Evolutionary conservation across 495 filamentous ascomycete genomes (phyloP).

Genomic region (Aspergillus bertholletiae): DNA sequence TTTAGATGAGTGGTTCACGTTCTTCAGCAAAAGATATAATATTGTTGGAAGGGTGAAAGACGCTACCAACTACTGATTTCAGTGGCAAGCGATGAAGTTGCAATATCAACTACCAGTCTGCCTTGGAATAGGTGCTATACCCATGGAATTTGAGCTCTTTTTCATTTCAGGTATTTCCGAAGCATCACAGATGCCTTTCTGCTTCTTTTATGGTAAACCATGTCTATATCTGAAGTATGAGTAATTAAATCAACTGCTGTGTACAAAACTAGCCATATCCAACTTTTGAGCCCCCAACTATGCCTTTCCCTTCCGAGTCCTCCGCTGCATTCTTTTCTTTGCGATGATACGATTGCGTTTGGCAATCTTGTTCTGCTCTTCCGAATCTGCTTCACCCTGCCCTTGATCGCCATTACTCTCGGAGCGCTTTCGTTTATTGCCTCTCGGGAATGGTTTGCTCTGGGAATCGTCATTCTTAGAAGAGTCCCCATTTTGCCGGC

Average conservation of each 20-base stretch:
- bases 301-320: slow-evolving; percentile 41
- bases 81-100: background rate
- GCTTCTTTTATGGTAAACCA: background rate
- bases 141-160: background rate
- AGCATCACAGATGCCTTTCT: slow-evolving; percentile 20
- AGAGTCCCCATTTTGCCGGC: slow-evolving; percentile 22
- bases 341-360: slow-evolving; percentile 65
- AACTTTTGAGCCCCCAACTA: slow-evolving; percentile 15
- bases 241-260: slow-evolving; percentile 2
- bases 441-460: slow-evolving; percentile 12
- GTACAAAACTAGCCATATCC: slow-evolving; percentile 11
- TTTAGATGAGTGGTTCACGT: slow-evolving; percentile 88
- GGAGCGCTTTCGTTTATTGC: slow-evolving; percentile 42
- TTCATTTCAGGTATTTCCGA: background rate
- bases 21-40: slow-evolving; percentile 95
- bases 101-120: background rate
- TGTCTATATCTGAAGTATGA: background rate
- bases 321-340: slow-evolving; percentile 61
- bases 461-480: slow-evolving; percentile 9
- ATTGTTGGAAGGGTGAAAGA: slow-evolving; percentile 75
- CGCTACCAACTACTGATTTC: slow-evolving; percentile 30
- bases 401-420: slow-evolving; percentile 26
- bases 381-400: slow-evolving; percentile 24
- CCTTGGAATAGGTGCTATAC: background rate
- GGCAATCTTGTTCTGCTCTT: slow-evolving; percentile 52